A percentile compares a stretch with the other conserved stretches of the same genome.
These are phyloP conservation scores for Besnoitia besnoiti DNA, from an alignment of 169 alveolate species.

Conservation along the genomic window DNA sequence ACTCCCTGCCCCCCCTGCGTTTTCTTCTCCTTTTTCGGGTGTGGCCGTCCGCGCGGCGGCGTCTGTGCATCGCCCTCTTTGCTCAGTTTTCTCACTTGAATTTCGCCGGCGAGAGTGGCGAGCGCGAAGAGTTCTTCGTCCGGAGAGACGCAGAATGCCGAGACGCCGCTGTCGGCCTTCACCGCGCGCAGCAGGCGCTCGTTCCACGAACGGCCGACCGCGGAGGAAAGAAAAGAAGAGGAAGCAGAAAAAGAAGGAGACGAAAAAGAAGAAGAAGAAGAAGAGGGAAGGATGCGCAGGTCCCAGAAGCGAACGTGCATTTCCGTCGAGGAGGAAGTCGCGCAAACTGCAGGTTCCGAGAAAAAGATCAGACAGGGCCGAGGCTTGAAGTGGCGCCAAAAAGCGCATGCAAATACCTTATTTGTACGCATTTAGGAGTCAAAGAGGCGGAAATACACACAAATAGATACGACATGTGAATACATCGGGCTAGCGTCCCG, in stretches of 20 bases:
- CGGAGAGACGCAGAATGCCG: constrained; percentile 51
- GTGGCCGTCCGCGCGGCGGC: too few relatives aligned
- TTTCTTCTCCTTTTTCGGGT: too few relatives aligned
- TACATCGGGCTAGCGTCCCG: too few relatives aligned
- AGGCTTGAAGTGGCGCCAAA: too few relatives aligned
- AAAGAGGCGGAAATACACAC: too few relatives aligned
- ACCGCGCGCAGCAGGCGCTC: neutral
- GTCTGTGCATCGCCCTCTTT: too few relatives aligned
- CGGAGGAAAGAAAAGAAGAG: neutral
- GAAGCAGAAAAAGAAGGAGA: neutral
- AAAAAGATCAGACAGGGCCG: too few relatives aligned
- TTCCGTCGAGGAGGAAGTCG: constrained; percentile 46
- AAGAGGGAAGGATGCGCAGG: constrained; percentile 33
- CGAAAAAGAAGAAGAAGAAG: neutral
- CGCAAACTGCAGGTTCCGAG: constrained; percentile 26
- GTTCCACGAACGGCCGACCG: neutral
- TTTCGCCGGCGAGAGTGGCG: constrained; percentile 51
- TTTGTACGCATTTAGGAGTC: too few relatives aligned
- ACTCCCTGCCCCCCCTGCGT: too few relatives aligned
- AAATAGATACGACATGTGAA: neutral
- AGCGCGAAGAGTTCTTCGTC: constrained; percentile 17
- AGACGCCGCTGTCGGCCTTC: constrained; percentile 38
- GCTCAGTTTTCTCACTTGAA: neutral
- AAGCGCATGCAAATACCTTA: too few relatives aligned
- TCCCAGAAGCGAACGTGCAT: constrained; percentile 53